phyloP scores from a whole-genome alignment of 2,329 filamentous ascomycete genomes.

The Thielaviopsis populi region DNA sequence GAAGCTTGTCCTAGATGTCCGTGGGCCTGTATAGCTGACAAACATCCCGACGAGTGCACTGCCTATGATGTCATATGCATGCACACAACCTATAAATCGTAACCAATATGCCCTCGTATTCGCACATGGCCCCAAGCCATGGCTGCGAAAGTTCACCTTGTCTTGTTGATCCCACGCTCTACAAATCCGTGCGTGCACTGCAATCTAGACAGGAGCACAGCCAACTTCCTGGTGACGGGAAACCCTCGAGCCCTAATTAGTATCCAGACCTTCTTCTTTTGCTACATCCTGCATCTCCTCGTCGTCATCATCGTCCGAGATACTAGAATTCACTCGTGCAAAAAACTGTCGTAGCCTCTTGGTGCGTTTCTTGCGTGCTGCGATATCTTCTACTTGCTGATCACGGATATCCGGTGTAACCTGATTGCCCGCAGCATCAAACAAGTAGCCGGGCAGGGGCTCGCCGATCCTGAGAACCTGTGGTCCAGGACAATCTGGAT shows the following conservation, averaged over 20 bases:
- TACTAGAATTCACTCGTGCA: slow-evolving; percentile 31
- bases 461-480: slow-evolving; percentile 17
- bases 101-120: not conserved
- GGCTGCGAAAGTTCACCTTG: not conserved
- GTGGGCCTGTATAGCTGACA: not conserved
- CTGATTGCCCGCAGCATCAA: slow-evolving; percentile 37
- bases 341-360: slow-evolving; percentile 31
- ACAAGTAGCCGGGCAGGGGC: slow-evolving; percentile 34
- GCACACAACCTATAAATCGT: not conserved
- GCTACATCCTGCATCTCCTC: slow-evolving; percentile 21
- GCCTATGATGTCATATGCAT: not conserved
- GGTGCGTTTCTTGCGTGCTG: slow-evolving; percentile 31
- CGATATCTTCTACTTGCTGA: slow-evolving; percentile 35
- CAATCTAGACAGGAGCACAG: not conserved
- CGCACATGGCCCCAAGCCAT: not conserved
- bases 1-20: too few relatives aligned
- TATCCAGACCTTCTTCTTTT: not conserved
- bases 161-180: not conserved
- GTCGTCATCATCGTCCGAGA: slow-evolving; percentile 20
- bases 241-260: not conserved
- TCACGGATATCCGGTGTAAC: slow-evolving; percentile 42
- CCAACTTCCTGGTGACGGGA: not conserved
- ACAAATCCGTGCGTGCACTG: not conserved
- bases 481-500: slow-evolving; percentile 14
- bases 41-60: not conserved